phyloP scores from a whole-genome alignment of 768 basidiomycete species.

The Suillus paluster region DNA sequence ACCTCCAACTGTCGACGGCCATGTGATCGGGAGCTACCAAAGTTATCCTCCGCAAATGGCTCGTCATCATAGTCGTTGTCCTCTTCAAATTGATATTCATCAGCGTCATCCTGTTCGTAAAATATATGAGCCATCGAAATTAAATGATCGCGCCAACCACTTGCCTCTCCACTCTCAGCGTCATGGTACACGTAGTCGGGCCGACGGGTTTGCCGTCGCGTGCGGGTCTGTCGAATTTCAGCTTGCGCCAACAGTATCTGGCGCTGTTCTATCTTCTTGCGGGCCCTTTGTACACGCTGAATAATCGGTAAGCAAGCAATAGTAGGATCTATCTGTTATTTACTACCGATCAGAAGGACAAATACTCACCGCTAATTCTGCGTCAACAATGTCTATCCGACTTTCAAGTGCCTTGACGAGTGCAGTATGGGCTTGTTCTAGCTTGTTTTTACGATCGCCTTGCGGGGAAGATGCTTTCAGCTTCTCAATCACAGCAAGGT shows the following conservation, averaged over 20 bases:
- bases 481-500: conserved; percentile 62
- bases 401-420: conserved; percentile 66
- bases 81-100: conserved; percentile 69
- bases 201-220: conserved; percentile 69
- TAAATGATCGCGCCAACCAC: conserved; percentile 12
- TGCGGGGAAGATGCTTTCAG: conserved; percentile 57
- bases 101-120: conserved; percentile 55
- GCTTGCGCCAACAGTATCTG: conserved; percentile 70
- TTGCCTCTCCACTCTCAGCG: conserved; percentile 63
- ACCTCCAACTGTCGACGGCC: conserved; percentile 42
- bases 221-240: conserved; percentile 80
- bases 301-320: conserved; percentile 27
- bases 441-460: conserved; percentile 55
- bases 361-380: conserved; percentile 69
- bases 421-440: conserved; percentile 62
- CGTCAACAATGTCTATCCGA: conserved; percentile 67
- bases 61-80: conserved; percentile 73
- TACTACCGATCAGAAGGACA: conserved; percentile 16
- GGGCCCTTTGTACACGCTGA: conserved; percentile 73
- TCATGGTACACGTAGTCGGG: conserved; percentile 85
- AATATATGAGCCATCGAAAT: conserved; percentile 29
- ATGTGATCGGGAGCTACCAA: conserved; percentile 43
- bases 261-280: conserved; percentile 72
- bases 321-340: conserved; percentile 15
- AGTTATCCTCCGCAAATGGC: conserved; percentile 44